A percentile compares a stretch with the other conserved stretches of the same genome.
Conservation (phyloP, 306 rosid species). For the Trichosanthes cucumerina region DNA sequence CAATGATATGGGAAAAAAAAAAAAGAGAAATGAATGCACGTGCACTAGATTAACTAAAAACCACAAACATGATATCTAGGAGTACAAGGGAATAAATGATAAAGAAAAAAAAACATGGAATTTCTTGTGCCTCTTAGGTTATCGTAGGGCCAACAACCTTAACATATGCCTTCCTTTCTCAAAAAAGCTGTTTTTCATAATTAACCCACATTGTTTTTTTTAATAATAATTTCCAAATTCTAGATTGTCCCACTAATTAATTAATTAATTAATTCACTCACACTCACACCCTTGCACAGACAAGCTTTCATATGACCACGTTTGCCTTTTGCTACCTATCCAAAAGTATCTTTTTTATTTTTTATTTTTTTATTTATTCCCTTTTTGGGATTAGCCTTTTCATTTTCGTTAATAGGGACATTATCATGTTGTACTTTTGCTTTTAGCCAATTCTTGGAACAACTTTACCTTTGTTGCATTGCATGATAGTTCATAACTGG, state of each 20-base stretch:
- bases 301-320: background rate
- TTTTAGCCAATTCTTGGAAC: background rate
- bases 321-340: background rate
- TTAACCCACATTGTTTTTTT: background rate
- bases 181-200: background rate
- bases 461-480: background rate
- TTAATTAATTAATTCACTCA: background rate
- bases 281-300: background rate
- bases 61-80: background rate
- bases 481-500: background rate
- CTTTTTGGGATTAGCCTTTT: background rate
- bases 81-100: background rate
- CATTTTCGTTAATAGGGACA: background rate
- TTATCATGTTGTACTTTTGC: background rate
- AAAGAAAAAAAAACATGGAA: background rate
- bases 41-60: background rate
- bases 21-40: background rate
- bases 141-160: background rate
- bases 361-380: too few species aligned
- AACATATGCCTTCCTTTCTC: background rate
- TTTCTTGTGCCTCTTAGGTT: background rate
- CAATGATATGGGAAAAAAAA: background rate
- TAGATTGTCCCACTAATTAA: background rate
- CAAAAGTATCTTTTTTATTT: background rate
- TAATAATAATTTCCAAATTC: background rate